Conservation (phyloP, 2,329 filamentous ascomycete genomes). For the Cadophora malorum region DNA sequence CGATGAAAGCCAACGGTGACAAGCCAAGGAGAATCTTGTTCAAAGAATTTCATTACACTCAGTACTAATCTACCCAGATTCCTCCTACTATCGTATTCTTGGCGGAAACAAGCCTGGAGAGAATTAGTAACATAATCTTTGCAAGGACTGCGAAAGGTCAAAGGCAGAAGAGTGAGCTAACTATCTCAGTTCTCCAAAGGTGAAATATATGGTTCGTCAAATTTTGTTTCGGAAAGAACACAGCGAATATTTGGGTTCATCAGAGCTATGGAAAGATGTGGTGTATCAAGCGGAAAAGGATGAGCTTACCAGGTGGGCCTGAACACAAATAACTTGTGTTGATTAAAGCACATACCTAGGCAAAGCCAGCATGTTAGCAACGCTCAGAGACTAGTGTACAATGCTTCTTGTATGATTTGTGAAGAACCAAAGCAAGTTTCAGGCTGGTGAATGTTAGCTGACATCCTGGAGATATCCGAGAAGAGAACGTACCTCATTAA, state of each 20-base stretch:
- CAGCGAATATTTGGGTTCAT: slow-evolving; percentile 47
- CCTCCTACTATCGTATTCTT: no score
- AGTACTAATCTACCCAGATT: background rate
- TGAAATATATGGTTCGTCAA: slow-evolving; percentile 48
- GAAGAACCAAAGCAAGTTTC: slow-evolving; percentile 44
- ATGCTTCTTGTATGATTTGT: slow-evolving; percentile 24
- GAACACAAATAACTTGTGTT: background rate
- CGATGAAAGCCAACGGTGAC: no score
- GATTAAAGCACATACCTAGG: slow-evolving; percentile 29
- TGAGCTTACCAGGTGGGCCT: slow-evolving; percentile 27
- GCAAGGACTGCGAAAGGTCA: background rate
- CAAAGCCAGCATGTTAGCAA: slow-evolving; percentile 36
- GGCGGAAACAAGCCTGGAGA: background rate
- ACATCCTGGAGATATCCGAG: background rate
- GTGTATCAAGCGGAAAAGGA: background rate
- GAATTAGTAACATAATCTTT: background rate
- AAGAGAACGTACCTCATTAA: slow-evolving; percentile 50
- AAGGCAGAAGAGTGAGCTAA: slow-evolving; percentile 15
- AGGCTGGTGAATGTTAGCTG: slow-evolving; percentile 41
- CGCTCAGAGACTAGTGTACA: slow-evolving; percentile 12
- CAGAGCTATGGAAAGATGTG: slow-evolving; percentile 37
- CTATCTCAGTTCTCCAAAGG: slow-evolving; percentile 49
- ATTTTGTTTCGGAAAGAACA: slow-evolving; percentile 45
- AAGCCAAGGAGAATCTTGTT: background rate
- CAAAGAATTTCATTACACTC: background rate